Base-by-base conservation (phyloP, 352 stramenopile species). In the Saprolegnia parasitica region DNA sequence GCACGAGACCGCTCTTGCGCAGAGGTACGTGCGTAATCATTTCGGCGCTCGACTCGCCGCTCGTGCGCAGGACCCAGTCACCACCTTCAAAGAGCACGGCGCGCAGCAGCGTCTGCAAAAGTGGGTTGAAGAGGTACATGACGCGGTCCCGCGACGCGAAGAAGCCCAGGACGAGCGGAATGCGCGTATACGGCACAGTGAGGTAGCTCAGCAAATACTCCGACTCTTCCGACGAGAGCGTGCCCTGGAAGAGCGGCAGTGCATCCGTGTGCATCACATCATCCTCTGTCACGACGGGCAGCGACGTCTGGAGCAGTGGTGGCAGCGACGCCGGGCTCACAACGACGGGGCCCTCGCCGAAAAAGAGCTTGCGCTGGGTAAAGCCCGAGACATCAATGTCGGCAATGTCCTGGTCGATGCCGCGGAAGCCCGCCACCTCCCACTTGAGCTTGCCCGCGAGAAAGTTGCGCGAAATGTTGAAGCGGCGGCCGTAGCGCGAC, bases 191-290 rank as follows among this genome's bases (percentile, higher is more conserved):
- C 35, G 97, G 97, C 10, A 98, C 97, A 5, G 97, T 99, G 63
- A 99, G 86, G 76, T 99, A 99, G 73, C 98, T 96, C 67, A 99
- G 89, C 64, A 99, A 91, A 13, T 98, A 95, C 78, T 99, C 97
- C 0, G 93, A 97, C 72, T 99, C 97, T 63, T 98, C 93, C 23
- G 93, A 86, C 15, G 90, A 96, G n/a, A 99, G 79, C 24, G 97
- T 96, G 52, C 96, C 87, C 54, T 96, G 92, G 76, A 99, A 99
- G 0, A 95, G 98, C 5, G 97, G 97, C 39, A 99, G 74, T 46
- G 98, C 89, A 39, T 89, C 87, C 18, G 98, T 73, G 81, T 99
- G 96, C 73, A 99, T 95, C 54, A 99, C 96, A 73, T 99, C 97
- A 77, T 99, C 97, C 78, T 98, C 94, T 0, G 87, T 98, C 21